Base-by-base conservation (phyloP, 1,284 basidiomycete genomes). In the Trichosporon sp. region DNA sequence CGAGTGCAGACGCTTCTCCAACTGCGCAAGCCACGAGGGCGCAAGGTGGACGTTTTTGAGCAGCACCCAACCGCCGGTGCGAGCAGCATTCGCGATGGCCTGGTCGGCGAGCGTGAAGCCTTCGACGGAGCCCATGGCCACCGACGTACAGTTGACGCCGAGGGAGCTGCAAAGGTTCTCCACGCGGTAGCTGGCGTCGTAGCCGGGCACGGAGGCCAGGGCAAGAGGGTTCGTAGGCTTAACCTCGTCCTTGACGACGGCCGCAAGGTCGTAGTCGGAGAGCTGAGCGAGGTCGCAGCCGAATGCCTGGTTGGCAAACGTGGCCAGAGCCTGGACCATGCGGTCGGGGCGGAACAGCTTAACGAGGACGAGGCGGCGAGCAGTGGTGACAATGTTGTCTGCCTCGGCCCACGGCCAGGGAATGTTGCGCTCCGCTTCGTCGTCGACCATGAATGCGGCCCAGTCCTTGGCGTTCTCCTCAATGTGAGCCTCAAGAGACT, bases 91-190 rank as follows among this genome's bases (percentile, higher is more conserved):
- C 21, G 90, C 89, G 68, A 98, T 96, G 2, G 93, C 93, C 78
- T 95, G 92, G 73, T 98, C 95, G 5, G 95, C 95, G 2, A 93
- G 84, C 7, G 87, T 86, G 79, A 92, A 95, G n/a, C 95, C 94
- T 84, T 98, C 95, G 69, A 93, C 90, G 1, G 94, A 96, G n/a
- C 95, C 95, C 92, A 98, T 96, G 11, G 95, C 95, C 16, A 97
- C 91, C 1, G 92, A 91, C 0, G 87, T 84, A 66, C 91, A 95
- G 31, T 87, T 87, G 40, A 86, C 83, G 25, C 88, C 87, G 11
- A 87, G 87, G 56, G 87, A 86, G 73, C 89, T 87, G 69, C 94
- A 88, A 40, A 96, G 85, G 70, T 89, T 91, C 72, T 97, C 95
- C 32, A 97, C 91, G 60, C 90, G 87, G 78, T 95, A 97, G 77